Evolutionary conservation across 768 basidiomycete genomes (phyloP), one percentile per base, ranked within the genome.

Genomic region (Zangia roseola): DNA sequence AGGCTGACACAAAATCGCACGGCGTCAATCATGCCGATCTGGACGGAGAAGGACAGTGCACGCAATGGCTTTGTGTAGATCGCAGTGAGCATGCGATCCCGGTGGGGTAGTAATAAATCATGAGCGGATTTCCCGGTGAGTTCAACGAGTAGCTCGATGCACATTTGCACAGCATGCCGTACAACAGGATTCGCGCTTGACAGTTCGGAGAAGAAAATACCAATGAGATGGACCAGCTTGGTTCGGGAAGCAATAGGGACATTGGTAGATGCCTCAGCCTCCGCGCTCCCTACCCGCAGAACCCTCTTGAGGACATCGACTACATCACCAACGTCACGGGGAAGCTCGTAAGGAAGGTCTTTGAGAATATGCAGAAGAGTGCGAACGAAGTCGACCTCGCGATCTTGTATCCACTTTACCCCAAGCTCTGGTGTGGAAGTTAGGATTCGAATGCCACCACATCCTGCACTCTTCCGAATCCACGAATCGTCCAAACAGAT

Each of bases 21-120:
- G 16, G 93, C 93, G 60, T 98, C 97, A 50, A 98, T 93, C 80
- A 97, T 94, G 25, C 94, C 97, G 49, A 98, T 97, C 67, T 98
- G 97, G 60, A 92, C 91, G 14, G 87, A 78, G 65, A 97, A 94
- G 2, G 94, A 94, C 21, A 99, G 78, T 0, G 97, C 97, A 44
- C 97, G 79, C 17, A 99, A 78, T 12, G 97, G 97, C 63, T 98
- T 97, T n/a, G 89, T 91, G 71, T 88, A 98, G 56, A 99, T 94
- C 2, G 87, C 82, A 16, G 82, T 81, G 33, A 98, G 76, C 71
- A 98, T 85, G 25, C 92, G 84, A 54, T 94, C 91, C 40, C 92
- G 86, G 59, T 94, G 87, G 14, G 82, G 88, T 65, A 80, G 72
- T 40, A 99, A 74, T n/a, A 98, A 74, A 37, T 94, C 91, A 36